Percentiles rank a stretch among this genome's conserved stretches.
phyloP scores from a whole-genome alignment of 768 basidiomycete species.

The Hygrophoropsis aurantiaca region DNA sequence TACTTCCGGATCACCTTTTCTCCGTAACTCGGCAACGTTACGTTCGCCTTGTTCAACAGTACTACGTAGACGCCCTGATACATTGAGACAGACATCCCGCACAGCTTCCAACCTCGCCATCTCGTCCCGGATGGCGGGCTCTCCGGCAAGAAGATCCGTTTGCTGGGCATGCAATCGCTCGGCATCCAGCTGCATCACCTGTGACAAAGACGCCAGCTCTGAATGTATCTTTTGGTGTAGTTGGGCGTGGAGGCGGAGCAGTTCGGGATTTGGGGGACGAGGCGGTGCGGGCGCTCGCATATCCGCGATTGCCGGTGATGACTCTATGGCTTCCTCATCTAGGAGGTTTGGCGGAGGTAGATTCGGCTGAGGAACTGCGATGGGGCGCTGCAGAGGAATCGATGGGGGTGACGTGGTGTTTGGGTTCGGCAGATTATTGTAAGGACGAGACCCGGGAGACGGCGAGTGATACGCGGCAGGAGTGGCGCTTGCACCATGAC shows the following conservation, averaged over 20 bases:
- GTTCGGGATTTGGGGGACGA: conserved; percentile 87
- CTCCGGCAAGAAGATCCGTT: conserved; percentile 81
- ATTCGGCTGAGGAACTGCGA: not conserved
- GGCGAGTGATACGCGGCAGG: conserved; percentile 18
- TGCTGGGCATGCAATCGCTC: conserved; percentile 81
- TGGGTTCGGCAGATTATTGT: conserved; percentile 7
- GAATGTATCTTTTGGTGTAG: conserved; percentile 74
- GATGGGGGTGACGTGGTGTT: conserved; percentile 19
- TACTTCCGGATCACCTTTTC: conserved; percentile 88
- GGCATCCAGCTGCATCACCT: conserved; percentile 61
- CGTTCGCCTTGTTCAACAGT: conserved; percentile 69
- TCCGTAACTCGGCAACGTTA: conserved; percentile 73
- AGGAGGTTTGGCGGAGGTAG: conserved; percentile 54
- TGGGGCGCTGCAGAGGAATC: conserved; percentile 19
- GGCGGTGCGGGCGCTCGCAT: conserved; percentile 52
- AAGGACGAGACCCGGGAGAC: conserved; percentile 15
- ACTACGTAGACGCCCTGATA: conserved; percentile 62
- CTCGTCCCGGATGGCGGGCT: conserved; percentile 94
- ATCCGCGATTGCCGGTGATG: conserved; percentile 24
- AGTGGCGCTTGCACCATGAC: conserved; percentile 23
- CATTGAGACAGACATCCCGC: conserved; percentile 82
- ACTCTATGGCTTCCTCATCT: conserved; percentile 50
- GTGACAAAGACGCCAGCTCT: conserved; percentile 69
- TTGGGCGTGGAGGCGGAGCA: conserved; percentile 74
- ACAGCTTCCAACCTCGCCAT: conserved; percentile 94